Base-by-base conservation (phyloP, 1,284 basidiomycete genomes). In the Jaminaea rosea region DNA sequence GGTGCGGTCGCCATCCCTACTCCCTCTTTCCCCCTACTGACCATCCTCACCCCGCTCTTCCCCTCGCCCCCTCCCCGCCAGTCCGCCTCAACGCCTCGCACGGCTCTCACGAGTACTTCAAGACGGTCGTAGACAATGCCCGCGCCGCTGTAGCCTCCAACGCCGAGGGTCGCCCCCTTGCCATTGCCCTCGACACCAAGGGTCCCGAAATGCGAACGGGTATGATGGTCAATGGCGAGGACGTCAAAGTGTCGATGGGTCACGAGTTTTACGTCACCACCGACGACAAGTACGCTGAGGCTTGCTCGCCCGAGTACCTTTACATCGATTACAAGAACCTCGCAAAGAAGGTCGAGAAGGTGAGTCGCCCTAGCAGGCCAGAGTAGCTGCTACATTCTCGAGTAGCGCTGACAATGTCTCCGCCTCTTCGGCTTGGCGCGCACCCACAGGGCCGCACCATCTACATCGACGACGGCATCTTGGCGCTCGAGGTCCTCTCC, bases 161-260 rank as follows among this genome's bases (percentile, higher is more conserved):
- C 48, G 55, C 61, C 23, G 63, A 63, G 10, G 89, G 88, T 50
- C 88, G 94, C 51, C 92, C 94, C 23, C 82, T 99, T 46, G 94
- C 94, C 50, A 97, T 99, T 72, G 94, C 94, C 67, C 81, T 99
- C 50, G 94, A 99, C 78, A 98, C 94, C 63, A 98, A 98, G 87
- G 94, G 94, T 49, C 94, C 94, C 34, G 94, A 98, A 79, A 99
- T 99, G 79, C 86, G 94, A 67, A 98, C 94, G 44, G 94, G 94
- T 65, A 73, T 92, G 73, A 98, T 94, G 81, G 83, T 80, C 75
- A 83, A 89, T 75, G 82, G 83, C 73, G 79, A 80, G 64, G 94
- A 99, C 73, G 88, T 88, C 71, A 81, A 85, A 65, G 85, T 99
- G 76, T 66, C 80, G 60, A 88, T 88, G 64, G 93, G 92, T 21